Conservation (phyloP, 257 asterid species). For the Coffea canephora region DNA sequence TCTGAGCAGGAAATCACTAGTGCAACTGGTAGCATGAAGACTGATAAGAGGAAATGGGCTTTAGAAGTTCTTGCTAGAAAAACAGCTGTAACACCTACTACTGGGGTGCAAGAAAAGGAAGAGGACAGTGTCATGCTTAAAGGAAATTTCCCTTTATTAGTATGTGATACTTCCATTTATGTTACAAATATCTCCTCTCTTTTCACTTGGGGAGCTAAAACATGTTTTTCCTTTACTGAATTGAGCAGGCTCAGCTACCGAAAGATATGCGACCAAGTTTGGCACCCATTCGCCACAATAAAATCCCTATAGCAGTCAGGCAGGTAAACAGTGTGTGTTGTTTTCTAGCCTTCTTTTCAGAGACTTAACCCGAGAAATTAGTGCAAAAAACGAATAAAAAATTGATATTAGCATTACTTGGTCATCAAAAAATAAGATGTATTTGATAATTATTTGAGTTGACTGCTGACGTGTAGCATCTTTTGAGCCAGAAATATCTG, state of each 20-base stretch:
- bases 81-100: conserved; percentile 54
- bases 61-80: conserved; percentile 87
- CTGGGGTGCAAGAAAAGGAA: conserved; percentile 50
- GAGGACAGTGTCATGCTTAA: conserved; percentile 55
- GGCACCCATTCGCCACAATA: conserved; percentile 74
- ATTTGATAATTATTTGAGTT: background rate
- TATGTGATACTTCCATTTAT: conserved; percentile 27
- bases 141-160: conserved; percentile 70
- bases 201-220: conserved; percentile 16
- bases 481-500: background rate
- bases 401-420: background rate
- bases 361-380: background rate
- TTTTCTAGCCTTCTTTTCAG: background rate
- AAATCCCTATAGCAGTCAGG: conserved; percentile 70
- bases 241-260: conserved; percentile 85
- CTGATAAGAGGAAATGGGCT: conserved; percentile 95
- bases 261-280: conserved; percentile 91
- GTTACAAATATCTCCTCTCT: conserved; percentile 19
- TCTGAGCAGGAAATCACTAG: conserved; percentile 42
- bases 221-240: conserved; percentile 18
- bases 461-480: background rate
- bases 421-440: background rate
- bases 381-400: background rate
- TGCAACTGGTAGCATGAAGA: conserved; percentile 44
- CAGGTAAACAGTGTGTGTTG: conserved; percentile 52